These are phyloP conservation scores for Nemania serpens DNA, from an alignment of 2,329 filamentous ascomycete genomes.

Conservation along the genomic window DNA sequence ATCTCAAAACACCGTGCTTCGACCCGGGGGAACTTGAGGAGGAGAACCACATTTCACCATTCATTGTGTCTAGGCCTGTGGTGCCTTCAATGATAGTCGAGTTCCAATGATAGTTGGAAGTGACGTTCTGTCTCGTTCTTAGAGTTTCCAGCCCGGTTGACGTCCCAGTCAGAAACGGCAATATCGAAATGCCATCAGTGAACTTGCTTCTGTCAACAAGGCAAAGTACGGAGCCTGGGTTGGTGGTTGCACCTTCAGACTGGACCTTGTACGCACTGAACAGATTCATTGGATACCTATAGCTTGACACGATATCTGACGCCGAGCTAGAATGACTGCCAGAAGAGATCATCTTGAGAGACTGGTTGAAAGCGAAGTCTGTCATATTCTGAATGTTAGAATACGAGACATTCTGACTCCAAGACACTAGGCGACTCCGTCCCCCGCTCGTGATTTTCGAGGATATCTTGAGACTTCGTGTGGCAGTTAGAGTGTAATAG, in stretches of 20 bases:
- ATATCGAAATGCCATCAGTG: conserved; percentile 31
- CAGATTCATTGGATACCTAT: conserved; percentile 41
- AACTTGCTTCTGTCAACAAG: conserved; percentile 39
- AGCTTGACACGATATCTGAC: conserved; percentile 32
- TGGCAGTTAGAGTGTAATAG: conserved; percentile 37
- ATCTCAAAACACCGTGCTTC: conserved; percentile 26
- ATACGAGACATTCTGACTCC: conserved; percentile 39
- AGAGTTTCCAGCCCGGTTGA: conserved; percentile 29
- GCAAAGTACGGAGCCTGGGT: conserved; percentile 40
- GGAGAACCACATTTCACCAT: conserved; percentile 40
- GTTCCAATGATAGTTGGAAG: conserved; percentile 42
- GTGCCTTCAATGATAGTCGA: conserved; percentile 41
- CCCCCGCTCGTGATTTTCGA: conserved; percentile 35
- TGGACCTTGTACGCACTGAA: conserved; percentile 41
- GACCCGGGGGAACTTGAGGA: conserved; percentile 29
- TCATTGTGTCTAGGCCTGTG: conserved; percentile 34
- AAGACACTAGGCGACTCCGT: conserved; percentile 29
- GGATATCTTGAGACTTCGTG: conserved; percentile 36
- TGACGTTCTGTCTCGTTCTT: conserved; percentile 39
- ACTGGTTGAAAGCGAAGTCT: conserved; percentile 38
- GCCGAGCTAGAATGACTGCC: conserved; percentile 35
- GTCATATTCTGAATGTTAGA: conserved; percentile 43
- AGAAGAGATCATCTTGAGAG: conserved; percentile 37
- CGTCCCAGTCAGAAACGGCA: conserved; percentile 34
- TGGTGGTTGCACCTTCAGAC: conserved; percentile 34